Base-by-base conservation (phyloP, 257 asterid genomes). In the Solanum virginianum region DNA sequence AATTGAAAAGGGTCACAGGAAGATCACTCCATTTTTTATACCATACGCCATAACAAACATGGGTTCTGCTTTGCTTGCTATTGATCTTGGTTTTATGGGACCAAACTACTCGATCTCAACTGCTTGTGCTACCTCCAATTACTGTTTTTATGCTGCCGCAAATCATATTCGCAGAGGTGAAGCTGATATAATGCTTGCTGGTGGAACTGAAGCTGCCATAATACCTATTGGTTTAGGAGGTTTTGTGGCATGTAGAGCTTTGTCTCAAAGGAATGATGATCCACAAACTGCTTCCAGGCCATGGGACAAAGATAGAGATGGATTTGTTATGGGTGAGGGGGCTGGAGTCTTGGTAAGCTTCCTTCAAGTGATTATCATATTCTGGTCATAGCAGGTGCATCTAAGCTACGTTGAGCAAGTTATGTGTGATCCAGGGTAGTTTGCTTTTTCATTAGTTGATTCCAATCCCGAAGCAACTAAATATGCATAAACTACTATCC, bases 101-200 rank as follows among this genome's bases (percentile, higher is more conserved):
- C 99, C 99, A 71, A 94, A 94, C 86, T 95, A 95, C 89, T 95
- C 99, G 0, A 94, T 95, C 87, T 95, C 99, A 81, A 95, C 99
- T 86, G 99, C 99, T 88, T 95, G 99, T 86, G 99, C 99, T 24
- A 95, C 99, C 79, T 94, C 99, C 20, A 95, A 95, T 85, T 94
- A 95, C 80, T 95, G 98, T 88, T 95, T 95, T 88, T 91, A 94
- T 45, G 99, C 99, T 8, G 99, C 99, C 80, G 99, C 99, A 6
- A 95, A 94, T 90, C 99, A 95, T 90, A 95, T 95, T 81, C 95
- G 99, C 10, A 87, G 99, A 86, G 99, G 99, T n/a, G 99, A 95
- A 89, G 97, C 98, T 83, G 99, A 95, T 91, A 69, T 95, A 85
- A 95, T 95, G 98, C 65, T 95, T 74, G 97, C 95, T 74, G 99